Evolutionary conservation across 208 protist genomes (phyloP).

Genomic region (Porcisia deanei): DNA sequence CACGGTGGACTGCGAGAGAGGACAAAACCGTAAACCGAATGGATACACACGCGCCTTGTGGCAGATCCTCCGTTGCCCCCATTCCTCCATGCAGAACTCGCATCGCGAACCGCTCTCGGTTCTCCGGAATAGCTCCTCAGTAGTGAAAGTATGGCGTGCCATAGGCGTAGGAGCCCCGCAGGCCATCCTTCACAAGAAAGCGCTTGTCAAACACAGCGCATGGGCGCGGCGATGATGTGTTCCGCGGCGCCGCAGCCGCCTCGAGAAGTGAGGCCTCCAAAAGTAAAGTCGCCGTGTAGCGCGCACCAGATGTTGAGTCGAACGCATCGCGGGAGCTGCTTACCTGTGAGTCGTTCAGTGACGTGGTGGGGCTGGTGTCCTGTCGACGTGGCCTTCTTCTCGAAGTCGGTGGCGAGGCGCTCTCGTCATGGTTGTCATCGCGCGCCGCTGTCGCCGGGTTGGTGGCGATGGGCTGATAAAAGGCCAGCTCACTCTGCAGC

Average conservation of each 20-base stretch:
- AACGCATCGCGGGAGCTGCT: neutral
- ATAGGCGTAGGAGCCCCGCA: slow-evolving; percentile 24
- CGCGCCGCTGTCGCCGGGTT: neutral
- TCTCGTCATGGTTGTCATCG: neutral
- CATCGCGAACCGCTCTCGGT: neutral
- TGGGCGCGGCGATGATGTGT: neutral
- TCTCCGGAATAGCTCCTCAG: neutral
- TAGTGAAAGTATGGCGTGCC: slow-evolving; percentile 25
- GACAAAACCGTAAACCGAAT: neutral
- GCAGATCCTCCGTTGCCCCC: neutral
- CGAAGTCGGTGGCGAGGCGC: slow-evolving; percentile 1
- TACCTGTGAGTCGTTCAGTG: neutral
- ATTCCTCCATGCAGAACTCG: neutral
- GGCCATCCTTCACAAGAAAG: slow-evolving; percentile 17
- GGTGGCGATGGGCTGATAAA: slow-evolving; percentile 16
- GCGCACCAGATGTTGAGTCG: neutral
- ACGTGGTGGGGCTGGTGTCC: neutral
- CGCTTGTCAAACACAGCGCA: slow-evolving; percentile 20
- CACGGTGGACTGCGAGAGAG: neutral
- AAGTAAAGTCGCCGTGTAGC: slow-evolving; percentile 21
- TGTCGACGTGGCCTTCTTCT: neutral
- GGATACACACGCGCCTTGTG: neutral
- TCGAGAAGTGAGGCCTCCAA: slow-evolving; percentile 14
- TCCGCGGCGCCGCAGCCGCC: slow-evolving; percentile 7
- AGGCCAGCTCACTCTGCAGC: slow-evolving; percentile 34